A percentile compares a stretch with the other conserved stretches of the same genome.
Evolutionary conservation across 1,284 basidiomycete genomes (phyloP).

Genomic region (Salmacisia buchloeana): DNA sequence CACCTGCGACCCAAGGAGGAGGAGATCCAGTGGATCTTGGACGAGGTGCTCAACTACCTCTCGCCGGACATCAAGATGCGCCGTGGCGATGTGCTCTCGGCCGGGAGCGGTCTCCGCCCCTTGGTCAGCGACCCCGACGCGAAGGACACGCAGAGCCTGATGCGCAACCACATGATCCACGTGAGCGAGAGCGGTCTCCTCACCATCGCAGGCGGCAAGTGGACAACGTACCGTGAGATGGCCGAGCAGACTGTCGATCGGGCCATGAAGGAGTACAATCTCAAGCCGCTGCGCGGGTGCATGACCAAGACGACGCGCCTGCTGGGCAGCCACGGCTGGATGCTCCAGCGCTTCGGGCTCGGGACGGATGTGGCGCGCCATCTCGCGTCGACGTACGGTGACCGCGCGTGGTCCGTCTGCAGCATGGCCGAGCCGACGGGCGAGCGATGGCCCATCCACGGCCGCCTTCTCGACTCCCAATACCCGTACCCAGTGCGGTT

Average conservation of each 20-base stretch:
- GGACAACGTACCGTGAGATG: constrained; percentile 95
- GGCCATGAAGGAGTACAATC: constrained; percentile 71
- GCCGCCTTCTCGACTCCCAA: constrained; percentile 66
- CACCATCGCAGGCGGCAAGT: constrained; percentile 95
- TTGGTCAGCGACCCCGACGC: constrained; percentile 78
- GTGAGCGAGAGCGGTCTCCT: constrained; percentile 74
- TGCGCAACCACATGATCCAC: constrained; percentile 91
- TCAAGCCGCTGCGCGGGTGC: constrained; percentile 61
- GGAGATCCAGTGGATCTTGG: constrained; percentile 92
- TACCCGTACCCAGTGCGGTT: no score
- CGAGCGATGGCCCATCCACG: constrained; percentile 76
- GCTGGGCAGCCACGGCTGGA: constrained; percentile 92
- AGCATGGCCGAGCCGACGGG: constrained; percentile 73
- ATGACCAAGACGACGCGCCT: constrained; percentile 76
- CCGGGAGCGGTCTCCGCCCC: constrained; percentile 87
- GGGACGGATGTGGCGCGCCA: constrained; percentile 90
- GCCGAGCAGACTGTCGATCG: constrained; percentile 89
- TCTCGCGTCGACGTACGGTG: constrained; percentile 87
- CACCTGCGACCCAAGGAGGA: constrained; percentile 83
- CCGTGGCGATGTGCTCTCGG: constrained; percentile 91
- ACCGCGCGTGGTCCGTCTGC: constrained; percentile 91
- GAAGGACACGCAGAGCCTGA: constrained; percentile 77
- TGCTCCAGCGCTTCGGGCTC: constrained; percentile 77
- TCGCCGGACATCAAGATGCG: constrained; percentile 87
- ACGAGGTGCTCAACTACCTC: constrained; percentile 83